These are phyloP conservation scores for Heterobasidion occidentale DNA, from an alignment of 1,284 basidiomycete genomes.

Conservation along the genomic window DNA sequence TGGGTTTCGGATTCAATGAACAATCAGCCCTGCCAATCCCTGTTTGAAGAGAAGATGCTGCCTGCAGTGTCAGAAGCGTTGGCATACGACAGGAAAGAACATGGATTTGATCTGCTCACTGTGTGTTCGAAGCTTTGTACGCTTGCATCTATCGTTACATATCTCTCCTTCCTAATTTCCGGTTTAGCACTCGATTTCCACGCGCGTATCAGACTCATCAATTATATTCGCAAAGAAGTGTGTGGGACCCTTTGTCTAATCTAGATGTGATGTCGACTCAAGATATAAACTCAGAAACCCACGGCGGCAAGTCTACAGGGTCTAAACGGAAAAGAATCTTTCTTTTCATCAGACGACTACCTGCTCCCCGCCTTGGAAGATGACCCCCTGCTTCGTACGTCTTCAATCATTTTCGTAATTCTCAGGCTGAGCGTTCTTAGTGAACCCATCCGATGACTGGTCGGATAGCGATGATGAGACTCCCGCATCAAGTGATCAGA, in stretches of 20 bases:
- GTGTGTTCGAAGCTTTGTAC: conserved; percentile 43
- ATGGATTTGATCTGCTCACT: conserved; percentile 58
- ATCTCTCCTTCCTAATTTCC: conserved; percentile 1
- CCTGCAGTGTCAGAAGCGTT: conserved; percentile 56
- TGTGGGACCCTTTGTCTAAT: conserved; percentile 8
- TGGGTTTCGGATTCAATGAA: conserved; percentile 66
- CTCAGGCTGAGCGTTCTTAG: conserved; percentile 24
- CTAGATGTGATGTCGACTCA: conserved; percentile 3
- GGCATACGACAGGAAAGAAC: conserved; percentile 51
- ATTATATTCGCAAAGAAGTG: conserved; percentile 76
- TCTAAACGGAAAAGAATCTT: conserved; percentile 49
- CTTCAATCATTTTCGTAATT: conserved; percentile 1
- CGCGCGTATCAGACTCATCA: conserved; percentile 73
- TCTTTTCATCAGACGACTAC: conserved; percentile 70
- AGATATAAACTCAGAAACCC: conserved; percentile 35
- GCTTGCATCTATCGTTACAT: conserved; percentile 17
- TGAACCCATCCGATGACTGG: conserved; percentile 63
- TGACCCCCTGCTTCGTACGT: conserved; percentile 83
- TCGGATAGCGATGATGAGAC: conserved; percentile 58
- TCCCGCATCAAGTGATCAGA: conserved; percentile 21
- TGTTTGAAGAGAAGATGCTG: conserved; percentile 73
- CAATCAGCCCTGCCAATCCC: conserved; percentile 54
- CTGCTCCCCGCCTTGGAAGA: conserved; percentile 75
- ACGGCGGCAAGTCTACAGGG: conserved; percentile 32
- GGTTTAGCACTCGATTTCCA: conserved; percentile 52